A percentile compares a stretch with the other conserved stretches of the same genome.
phyloP scores from a whole-genome alignment of 31 red algal genomes.

The Endocladia muricata region DNA sequence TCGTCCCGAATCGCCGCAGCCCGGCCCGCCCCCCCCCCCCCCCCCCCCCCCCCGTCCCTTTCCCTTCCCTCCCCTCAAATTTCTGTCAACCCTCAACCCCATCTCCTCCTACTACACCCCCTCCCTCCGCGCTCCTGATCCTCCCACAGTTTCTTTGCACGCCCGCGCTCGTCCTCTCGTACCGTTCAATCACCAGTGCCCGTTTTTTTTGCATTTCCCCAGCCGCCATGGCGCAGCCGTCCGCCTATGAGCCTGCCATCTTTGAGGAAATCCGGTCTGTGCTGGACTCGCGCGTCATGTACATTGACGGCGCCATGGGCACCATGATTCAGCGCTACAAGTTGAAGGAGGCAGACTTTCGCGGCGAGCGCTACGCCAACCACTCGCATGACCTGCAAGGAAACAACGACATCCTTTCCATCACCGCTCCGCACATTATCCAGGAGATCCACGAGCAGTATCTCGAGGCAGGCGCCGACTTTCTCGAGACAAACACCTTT shows the following conservation, averaged over 20 bases:
- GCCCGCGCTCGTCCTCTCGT: not conserved
- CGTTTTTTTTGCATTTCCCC: too few species aligned
- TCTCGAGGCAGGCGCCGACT: constrained; percentile 81
- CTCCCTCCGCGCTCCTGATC: too few species aligned
- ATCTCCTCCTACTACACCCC: too few species aligned
- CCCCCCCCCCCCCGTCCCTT: too few species aligned
- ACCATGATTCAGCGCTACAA: constrained; percentile 92
- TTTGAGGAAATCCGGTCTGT: constrained; percentile 75
- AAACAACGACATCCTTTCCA: constrained; percentile 91
- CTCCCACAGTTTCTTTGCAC: not conserved
- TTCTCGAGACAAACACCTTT: constrained; percentile 93
- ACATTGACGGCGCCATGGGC: constrained; percentile 89
- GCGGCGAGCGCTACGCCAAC: constrained; percentile 74
- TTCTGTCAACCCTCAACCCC: too few species aligned
- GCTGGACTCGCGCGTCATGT: constrained; percentile 78
- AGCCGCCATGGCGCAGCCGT: constrained; percentile 49
- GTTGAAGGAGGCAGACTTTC: constrained; percentile 79
- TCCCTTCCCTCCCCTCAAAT: too few species aligned
- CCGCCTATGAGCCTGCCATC: constrained; percentile 69
- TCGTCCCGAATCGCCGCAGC: too few species aligned
- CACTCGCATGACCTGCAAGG: constrained; percentile 87
- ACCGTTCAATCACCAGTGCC: not conserved
- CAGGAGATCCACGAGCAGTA: constrained; percentile 86
- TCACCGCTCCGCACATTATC: constrained; percentile 88
- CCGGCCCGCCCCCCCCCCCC: too few species aligned